Percentiles rank a stretch among this genome's conserved stretches.
phyloP scores from a whole-genome alignment of 106 monocot species.

The Allium sativum region DNA sequence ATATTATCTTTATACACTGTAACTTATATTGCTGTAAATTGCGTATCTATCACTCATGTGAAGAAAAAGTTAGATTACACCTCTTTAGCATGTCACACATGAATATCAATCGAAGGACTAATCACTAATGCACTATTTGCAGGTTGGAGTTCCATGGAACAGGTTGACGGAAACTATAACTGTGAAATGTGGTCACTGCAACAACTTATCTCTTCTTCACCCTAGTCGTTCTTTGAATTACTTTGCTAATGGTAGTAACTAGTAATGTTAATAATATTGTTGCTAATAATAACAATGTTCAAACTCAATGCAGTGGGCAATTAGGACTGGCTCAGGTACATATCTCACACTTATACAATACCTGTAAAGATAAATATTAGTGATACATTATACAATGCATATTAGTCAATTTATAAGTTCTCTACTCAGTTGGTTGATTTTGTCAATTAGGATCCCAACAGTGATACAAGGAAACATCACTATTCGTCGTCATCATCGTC shows the following conservation, averaged over 20 bases:
- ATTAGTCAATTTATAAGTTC: too few relatives aligned
- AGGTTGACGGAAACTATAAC: slow-evolving; percentile 72
- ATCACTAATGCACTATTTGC: slow-evolving; percentile 4
- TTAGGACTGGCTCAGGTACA: slow-evolving; percentile 27
- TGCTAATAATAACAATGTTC: not conserved
- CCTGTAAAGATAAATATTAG: not conserved
- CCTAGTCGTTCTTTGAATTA: slow-evolving; percentile 18
- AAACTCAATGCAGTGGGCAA: slow-evolving; percentile 19
- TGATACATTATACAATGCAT: not conserved
- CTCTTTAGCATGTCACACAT: too few relatives aligned
- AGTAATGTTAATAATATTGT: too few relatives aligned
- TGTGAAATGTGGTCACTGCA: slow-evolving; percentile 90
- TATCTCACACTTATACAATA: not conserved
- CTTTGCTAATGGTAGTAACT: too few relatives aligned
- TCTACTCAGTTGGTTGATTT: not conserved
- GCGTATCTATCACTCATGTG: too few relatives aligned
- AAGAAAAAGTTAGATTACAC: too few relatives aligned
- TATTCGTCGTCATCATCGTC: slow-evolving; percentile 22
- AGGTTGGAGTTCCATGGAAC: slow-evolving; percentile 88
- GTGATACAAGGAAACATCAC: slow-evolving; percentile 16
- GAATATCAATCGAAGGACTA: too few relatives aligned
- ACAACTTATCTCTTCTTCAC: slow-evolving; percentile 58
- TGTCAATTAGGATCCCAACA: not conserved
- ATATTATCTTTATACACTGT: too few relatives aligned
- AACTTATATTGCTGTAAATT: too few relatives aligned